These are phyloP conservation scores for Fraxinus pennsylvanica DNA, from an alignment of 257 asterid genomes.

Conservation along the genomic window DNA sequence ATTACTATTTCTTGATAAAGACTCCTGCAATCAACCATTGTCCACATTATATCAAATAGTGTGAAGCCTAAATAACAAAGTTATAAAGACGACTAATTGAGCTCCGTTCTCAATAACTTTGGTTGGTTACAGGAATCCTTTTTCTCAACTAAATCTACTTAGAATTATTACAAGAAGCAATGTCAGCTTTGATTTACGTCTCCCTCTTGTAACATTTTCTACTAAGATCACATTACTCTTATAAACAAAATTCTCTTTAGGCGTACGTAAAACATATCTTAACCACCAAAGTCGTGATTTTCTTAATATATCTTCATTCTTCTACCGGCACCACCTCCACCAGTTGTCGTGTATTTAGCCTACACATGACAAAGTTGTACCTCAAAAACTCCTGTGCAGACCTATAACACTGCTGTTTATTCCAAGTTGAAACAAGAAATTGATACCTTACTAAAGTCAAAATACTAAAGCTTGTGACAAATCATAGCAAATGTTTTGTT, in stretches of 20 bases:
- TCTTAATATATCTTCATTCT: not conserved
- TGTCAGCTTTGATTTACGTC: not conserved
- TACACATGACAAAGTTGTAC: not conserved
- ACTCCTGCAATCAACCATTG: not conserved
- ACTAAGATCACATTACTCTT: not conserved
- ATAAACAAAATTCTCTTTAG: too few species aligned
- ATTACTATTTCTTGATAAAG: not conserved
- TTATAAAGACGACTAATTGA: not conserved
- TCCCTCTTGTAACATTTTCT: not conserved
- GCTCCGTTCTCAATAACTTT: not conserved
- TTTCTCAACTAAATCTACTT: not conserved
- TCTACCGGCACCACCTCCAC: not conserved
- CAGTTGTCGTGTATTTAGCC: not conserved
- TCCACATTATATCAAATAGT: not conserved
- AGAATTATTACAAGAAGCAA: not conserved
- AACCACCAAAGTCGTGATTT: not conserved
- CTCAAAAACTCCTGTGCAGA: slow-evolving; percentile 13
- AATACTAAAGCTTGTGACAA: not conserved
- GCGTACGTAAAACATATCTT: too few species aligned
- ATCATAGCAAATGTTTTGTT: not conserved
- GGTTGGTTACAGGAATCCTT: not conserved
- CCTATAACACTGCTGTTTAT: slow-evolving; percentile 11
- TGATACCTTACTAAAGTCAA: slow-evolving; percentile 8
- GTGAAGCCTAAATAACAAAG: not conserved
- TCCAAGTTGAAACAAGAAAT: slow-evolving; percentile 18